phyloP scores from a whole-genome alignment of 2,329 filamentous ascomycete genomes.

The Cercospora janseana region DNA sequence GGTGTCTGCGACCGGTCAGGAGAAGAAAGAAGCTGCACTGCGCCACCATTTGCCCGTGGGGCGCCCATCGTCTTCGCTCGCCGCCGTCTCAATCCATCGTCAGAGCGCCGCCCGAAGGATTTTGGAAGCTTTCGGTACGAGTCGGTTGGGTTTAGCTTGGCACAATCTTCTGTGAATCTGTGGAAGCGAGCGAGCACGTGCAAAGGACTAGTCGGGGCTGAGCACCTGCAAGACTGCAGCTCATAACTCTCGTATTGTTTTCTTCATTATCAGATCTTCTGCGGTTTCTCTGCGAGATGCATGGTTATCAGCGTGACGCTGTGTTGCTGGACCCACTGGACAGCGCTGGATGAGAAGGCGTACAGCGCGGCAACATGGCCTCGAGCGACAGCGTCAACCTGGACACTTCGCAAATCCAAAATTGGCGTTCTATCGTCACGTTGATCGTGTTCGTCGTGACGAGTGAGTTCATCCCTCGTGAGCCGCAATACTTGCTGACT shows the following conservation, averaged over 20 bases:
- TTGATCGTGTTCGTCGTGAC: slow-evolving; percentile 67
- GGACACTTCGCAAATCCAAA: slow-evolving; percentile 57
- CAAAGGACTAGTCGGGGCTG: background rate
- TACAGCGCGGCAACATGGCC: slow-evolving; percentile 1
- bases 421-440: slow-evolving; percentile 69
- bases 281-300: slow-evolving; percentile 8
- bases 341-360: slow-evolving; percentile 2
- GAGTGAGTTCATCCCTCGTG: slow-evolving; percentile 55
- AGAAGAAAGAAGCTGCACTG: background rate
- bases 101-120: slow-evolving; percentile 3
- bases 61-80: background rate
- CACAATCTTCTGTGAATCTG: background rate
- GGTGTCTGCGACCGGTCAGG: slow-evolving; percentile 6
- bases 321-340: background rate
- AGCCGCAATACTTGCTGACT: background rate
- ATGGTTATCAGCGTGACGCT: background rate
- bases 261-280: too few species aligned
- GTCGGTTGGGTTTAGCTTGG: slow-evolving; percentile 1
- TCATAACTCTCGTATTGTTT: too few species aligned
- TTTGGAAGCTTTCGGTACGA: background rate
- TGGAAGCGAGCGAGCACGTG: background rate
- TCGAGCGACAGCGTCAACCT: slow-evolving; percentile 30
- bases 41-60: slow-evolving; percentile 3
- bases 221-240: too few species aligned
- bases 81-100: background rate